These are phyloP conservation scores for Fragaria iinumae DNA, from an alignment of 306 rosid species.

Conservation along the genomic window DNA sequence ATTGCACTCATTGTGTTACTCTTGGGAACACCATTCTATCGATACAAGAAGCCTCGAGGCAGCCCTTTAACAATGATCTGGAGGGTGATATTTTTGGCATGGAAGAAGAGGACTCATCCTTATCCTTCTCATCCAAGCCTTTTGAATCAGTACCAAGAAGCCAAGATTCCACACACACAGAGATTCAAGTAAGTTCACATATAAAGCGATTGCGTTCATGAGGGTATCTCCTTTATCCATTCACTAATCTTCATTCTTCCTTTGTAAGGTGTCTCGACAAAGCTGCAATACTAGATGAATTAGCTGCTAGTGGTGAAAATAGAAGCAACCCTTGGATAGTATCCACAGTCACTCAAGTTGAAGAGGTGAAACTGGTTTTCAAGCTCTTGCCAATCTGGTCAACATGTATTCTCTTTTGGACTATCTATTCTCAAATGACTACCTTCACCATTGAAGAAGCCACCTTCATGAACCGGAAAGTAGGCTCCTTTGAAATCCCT, in stretches of 20 bases:
- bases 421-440: slow-evolving; percentile 85
- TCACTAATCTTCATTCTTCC: neutral
- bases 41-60: slow-evolving; percentile 74
- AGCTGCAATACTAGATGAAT: slow-evolving; percentile 77
- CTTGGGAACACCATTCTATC: slow-evolving; percentile 57
- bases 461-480: slow-evolving; percentile 69
- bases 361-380: slow-evolving; percentile 87
- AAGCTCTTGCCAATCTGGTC: slow-evolving; percentile 91
- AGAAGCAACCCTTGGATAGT: slow-evolving; percentile 56
- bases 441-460: slow-evolving; percentile 99
- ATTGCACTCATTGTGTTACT: slow-evolving; percentile 56
- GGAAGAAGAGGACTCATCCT: slow-evolving; percentile 61
- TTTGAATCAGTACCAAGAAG: slow-evolving; percentile 59
- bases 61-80: slow-evolving; percentile 84
- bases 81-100: slow-evolving; percentile 81
- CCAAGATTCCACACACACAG: slow-evolving; percentile 62
- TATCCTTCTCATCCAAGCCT: slow-evolving; percentile 57
- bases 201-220: neutral
- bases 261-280: slow-evolving; percentile 71
- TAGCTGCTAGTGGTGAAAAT: slow-evolving; percentile 35
- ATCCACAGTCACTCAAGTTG: slow-evolving; percentile 75
- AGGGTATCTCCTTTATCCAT: neutral
- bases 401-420: slow-evolving; percentile 94
- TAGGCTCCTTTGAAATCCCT: slow-evolving; percentile 58
- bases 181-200: slow-evolving; percentile 49